phyloP scores from a whole-genome alignment of 2,329 filamentous ascomycete species.

The Paecilomyces sp. region DNA sequence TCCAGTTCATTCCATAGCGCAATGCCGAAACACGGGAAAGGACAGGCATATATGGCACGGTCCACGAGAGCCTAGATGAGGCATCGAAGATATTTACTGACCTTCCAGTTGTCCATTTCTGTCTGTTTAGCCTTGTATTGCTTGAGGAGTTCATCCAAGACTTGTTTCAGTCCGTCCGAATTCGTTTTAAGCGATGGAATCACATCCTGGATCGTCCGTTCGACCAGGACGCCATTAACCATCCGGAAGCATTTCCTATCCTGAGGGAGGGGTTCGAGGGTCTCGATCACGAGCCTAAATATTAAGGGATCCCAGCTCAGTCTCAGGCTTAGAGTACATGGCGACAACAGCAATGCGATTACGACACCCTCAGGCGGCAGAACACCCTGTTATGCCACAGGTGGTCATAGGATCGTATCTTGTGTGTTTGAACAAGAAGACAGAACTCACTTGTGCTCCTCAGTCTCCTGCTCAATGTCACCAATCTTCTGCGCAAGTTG shows the following conservation, averaged over 20 bases:
- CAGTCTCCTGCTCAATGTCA: constrained; percentile 92
- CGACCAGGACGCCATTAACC: constrained; percentile 94
- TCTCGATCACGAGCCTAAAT: constrained; percentile 83
- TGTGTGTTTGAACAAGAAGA: constrained; percentile 1
- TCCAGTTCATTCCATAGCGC: background rate
- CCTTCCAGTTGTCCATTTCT: constrained; percentile 98
- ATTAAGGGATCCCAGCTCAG: constrained; percentile 7
- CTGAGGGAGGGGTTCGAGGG: constrained; percentile 69
- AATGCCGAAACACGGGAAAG: background rate
- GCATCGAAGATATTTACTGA: constrained; percentile 35
- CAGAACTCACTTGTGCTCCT: constrained; percentile 85
- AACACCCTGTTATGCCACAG: background rate
- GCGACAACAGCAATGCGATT: background rate
- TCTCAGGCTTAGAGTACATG: background rate
- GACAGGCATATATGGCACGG: background rate
- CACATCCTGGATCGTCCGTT: constrained; percentile 89
- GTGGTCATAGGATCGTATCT: background rate
- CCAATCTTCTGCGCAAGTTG: constrained; percentile 94
- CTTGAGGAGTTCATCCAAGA: constrained; percentile 89
- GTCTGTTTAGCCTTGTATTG: constrained; percentile 93
- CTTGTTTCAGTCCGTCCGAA: constrained; percentile 86
- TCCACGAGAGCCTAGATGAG: constrained; percentile 3
- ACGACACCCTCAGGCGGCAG: background rate
- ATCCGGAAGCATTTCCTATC: constrained; percentile 97
- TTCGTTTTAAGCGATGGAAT: constrained; percentile 88